Percentiles rank a stretch among this genome's conserved stretches.
Evolutionary conservation across 345 rosid genomes (phyloP).

Genomic region (Gossypium thurberi): DNA sequence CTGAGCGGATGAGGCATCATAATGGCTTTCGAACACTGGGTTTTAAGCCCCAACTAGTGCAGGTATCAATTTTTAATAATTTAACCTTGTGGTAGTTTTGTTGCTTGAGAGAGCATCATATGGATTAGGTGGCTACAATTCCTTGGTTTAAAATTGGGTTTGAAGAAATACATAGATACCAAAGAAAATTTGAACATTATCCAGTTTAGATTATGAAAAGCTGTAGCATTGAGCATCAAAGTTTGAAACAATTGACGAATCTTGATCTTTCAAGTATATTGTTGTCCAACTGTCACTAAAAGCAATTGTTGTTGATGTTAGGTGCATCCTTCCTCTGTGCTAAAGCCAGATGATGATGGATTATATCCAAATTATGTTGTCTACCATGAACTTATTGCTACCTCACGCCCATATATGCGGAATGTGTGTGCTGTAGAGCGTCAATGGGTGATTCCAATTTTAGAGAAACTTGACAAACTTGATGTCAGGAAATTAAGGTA

Average conservation of each 20-base stretch:
- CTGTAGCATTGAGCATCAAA: not conserved
- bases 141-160: not conserved
- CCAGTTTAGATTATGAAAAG: not conserved
- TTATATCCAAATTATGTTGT: slow-evolving; percentile 66
- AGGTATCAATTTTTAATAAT: slow-evolving; percentile 36
- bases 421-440: slow-evolving; percentile 64
- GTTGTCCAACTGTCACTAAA: not conserved
- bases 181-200: not conserved
- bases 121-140: not conserved
- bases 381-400: slow-evolving; percentile 77
- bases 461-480: slow-evolving; percentile 64
- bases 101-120: not conserved
- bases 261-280: not conserved
- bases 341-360: slow-evolving; percentile 63
- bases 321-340: slow-evolving; percentile 87
- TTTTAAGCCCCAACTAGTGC: slow-evolving; percentile 75
- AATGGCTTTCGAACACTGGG: slow-evolving; percentile 78
- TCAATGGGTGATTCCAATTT: slow-evolving; percentile 63
- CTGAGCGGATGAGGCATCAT: slow-evolving; percentile 86
- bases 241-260: slow-evolving; percentile 2
- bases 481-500: slow-evolving; percentile 71
- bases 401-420: slow-evolving; percentile 80
- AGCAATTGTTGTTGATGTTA: slow-evolving; percentile 19
- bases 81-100: not conserved
- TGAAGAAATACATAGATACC: not conserved